These are phyloP conservation scores for Aspergillus sp. DNA, from an alignment of 2,329 filamentous ascomycete genomes.

Conservation along the genomic window DNA sequence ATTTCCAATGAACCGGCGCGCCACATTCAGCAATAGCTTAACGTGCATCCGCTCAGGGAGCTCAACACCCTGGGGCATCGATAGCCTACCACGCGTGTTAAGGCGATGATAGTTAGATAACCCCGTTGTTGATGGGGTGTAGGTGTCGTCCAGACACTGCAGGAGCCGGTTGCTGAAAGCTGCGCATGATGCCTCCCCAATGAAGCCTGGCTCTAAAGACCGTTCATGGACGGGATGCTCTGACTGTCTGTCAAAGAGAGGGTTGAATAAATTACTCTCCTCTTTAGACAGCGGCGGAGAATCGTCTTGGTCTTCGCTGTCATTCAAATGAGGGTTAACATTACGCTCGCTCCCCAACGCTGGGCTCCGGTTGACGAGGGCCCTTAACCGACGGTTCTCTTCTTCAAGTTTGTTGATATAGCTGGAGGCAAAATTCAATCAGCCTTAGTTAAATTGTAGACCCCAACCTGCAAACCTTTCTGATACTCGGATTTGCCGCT, in stretches of 20 bases:
- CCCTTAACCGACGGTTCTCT: conserved; percentile 3
- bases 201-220: conserved; percentile 8
- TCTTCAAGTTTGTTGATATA: conserved; percentile 8
- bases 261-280: conserved; percentile 9
- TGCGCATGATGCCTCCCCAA: conserved; percentile 10
- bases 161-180: conserved; percentile 12
- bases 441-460: not conserved
- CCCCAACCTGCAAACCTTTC: not conserved
- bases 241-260: conserved; percentile 9
- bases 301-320: conserved; percentile 4
- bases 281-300: conserved; percentile 9
- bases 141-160: conserved; percentile 8
- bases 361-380: not conserved
- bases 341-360: not conserved
- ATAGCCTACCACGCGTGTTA: not conserved
- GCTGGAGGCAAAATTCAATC: not conserved
- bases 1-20: conserved; percentile 11
- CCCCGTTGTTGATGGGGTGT: conserved; percentile 5
- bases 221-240: conserved; percentile 4
- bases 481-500: not conserved
- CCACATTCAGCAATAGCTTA: conserved; percentile 7
- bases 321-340: not conserved
- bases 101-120: conserved; percentile 10
- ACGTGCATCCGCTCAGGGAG: conserved; percentile 12
- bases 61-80: not conserved